These are phyloP conservation scores for Sedum album DNA, from an alignment of 164 flowering plant genomes.

Conservation along the genomic window DNA sequence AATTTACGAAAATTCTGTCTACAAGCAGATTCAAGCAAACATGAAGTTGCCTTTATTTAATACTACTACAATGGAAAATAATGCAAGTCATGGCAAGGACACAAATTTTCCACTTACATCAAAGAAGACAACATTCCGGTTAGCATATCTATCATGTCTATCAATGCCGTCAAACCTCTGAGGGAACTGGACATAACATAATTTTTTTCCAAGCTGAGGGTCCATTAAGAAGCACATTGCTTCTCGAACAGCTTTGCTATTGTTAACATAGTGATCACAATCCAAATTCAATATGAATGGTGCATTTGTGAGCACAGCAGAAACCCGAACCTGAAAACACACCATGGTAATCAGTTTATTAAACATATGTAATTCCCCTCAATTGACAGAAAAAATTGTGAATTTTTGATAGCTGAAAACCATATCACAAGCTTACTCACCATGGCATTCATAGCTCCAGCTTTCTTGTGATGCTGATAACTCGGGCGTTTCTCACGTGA, in stretches of 20 bases:
- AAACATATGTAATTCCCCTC: background rate
- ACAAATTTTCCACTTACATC: conserved; percentile 1
- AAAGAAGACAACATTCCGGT: conserved; percentile 9
- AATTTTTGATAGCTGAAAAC: background rate
- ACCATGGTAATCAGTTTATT: background rate
- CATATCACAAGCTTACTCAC: background rate
- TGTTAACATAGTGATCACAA: conserved; percentile 10
- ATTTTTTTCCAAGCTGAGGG: conserved; percentile 9
- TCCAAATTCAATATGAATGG: conserved; percentile 11
- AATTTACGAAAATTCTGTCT: background rate
- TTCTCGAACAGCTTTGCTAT: conserved; percentile 10
- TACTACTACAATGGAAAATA: no score
- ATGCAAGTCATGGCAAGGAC: background rate
- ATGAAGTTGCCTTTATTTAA: background rate
- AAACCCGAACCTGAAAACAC: conserved; percentile 7
- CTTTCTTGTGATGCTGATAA: conserved; percentile 12
- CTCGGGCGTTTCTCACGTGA: conserved; percentile 11
- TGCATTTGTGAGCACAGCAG: conserved; percentile 9
- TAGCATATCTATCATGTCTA: conserved; percentile 11
- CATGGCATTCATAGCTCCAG: conserved; percentile 10
- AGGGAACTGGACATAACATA: conserved; percentile 11
- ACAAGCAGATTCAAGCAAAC: background rate
- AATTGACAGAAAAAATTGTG: background rate
- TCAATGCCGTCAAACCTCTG: conserved; percentile 11
- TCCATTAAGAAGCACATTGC: conserved; percentile 11